Evolutionary conservation across 345 rosid species (phyloP).

Genomic region (Linum lewisii): DNA sequence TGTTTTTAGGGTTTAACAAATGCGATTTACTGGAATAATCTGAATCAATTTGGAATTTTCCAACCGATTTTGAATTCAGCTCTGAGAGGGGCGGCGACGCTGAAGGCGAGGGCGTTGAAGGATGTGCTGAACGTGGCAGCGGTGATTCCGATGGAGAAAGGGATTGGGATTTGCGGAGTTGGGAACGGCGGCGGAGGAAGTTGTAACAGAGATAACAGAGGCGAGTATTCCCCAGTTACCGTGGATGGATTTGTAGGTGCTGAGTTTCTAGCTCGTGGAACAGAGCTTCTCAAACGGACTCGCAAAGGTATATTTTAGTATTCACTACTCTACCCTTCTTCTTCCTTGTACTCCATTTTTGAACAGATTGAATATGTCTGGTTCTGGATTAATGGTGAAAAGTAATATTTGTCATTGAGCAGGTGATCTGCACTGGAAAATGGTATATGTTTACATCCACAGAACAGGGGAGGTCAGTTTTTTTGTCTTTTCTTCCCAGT

Average conservation of each 20-base stretch:
- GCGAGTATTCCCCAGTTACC: constrained; percentile 36
- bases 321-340: too few relatives aligned
- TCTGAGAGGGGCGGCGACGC: constrained; percentile 84
- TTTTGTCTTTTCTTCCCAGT: neutral
- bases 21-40: neutral
- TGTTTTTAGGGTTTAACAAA: too few relatives aligned
- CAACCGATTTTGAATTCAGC: constrained; percentile 29
- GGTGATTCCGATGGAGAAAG: constrained; percentile 61
- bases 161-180: constrained; percentile 36
- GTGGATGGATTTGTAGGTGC: constrained; percentile 43
- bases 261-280: constrained; percentile 73
- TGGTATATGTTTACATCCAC: constrained; percentile 74
- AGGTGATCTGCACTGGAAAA: constrained; percentile 96
- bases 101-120: constrained; percentile 82
- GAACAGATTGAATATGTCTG: neutral
- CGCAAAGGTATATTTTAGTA: constrained; percentile 46
- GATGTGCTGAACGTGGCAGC: constrained; percentile 76
- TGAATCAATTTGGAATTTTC: neutral
- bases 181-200: constrained; percentile 22
- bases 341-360: neutral
- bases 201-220: constrained; percentile 35
- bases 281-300: constrained; percentile 86
- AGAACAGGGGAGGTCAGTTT: constrained; percentile 41
- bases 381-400: neutral
- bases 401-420: constrained; percentile 9